Evolutionary conservation across 192 early-diverging fungal species (phyloP).

Genomic region (Lunasporangiospora selenospora): DNA sequence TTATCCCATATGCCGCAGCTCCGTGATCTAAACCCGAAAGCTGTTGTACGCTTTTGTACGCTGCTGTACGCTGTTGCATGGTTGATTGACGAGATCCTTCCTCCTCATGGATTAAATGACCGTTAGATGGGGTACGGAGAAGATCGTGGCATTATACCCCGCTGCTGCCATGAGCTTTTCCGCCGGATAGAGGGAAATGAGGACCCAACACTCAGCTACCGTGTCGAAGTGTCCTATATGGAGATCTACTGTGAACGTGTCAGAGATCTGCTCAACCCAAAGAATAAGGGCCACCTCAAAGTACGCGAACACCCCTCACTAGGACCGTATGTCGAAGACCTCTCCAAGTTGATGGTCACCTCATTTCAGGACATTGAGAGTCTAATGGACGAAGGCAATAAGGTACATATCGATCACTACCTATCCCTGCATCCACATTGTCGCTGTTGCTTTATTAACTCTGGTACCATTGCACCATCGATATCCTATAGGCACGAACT

Average conservation of each 20-base stretch:
- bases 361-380: conserved; percentile 70
- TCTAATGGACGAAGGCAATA: conserved; percentile 85
- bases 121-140: conserved; percentile 71
- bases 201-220: conserved; percentile 56
- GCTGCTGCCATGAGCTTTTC: conserved; percentile 85
- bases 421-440: neutral
- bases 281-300: conserved; percentile 74
- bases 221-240: conserved; percentile 87
- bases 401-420: conserved; percentile 52
- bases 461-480: neutral
- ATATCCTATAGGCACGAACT: conserved; percentile 83
- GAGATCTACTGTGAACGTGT: conserved; percentile 93
- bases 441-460: neutral
- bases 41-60: neutral
- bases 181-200: conserved; percentile 56
- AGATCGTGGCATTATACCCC: conserved; percentile 88
- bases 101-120: neutral
- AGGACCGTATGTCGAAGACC: conserved; percentile 92
- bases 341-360: conserved; percentile 84
- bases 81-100: neutral
- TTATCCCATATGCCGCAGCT: neutral
- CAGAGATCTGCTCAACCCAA: conserved; percentile 80
- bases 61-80: neutral
- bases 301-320: conserved; percentile 83
- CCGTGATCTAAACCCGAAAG: neutral